Evolutionary conservation across 2,329 filamentous ascomycete genomes (phyloP), one percentile per base, ranked within the genome.

Genomic region (Talaromyces sp.): DNA sequence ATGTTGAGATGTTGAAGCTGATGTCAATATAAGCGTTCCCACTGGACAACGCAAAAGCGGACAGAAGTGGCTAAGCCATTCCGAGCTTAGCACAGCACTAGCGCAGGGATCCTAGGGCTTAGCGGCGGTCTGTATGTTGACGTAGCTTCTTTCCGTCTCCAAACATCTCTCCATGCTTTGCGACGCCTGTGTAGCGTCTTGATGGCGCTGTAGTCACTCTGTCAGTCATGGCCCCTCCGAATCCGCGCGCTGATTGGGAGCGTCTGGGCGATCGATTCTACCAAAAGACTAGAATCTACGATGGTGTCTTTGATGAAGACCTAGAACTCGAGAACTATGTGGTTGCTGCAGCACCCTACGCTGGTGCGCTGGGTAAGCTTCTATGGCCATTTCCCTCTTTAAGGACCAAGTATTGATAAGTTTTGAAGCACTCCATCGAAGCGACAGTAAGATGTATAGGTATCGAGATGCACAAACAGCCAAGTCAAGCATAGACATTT

Each of bases 271-370:
- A 96, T 79, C 90, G 88, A 73, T 98, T 96, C 84, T 99, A 98
- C 82, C 91, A 94, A 77, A 97, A 96, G 82, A 89, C 91, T 65
- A 91, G 94, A 78, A 87, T 97, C 67, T 99, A 98, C 83, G 93
- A 93, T 67, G 90, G 89, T 70, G 87, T 98, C 69, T 99, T 98
- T 77, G 93, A 97, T 79, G 87, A 91, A 75, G 93, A 97, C 75
- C 84, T 97, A 68, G 93, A 99, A 81, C 86, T 99, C 70, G 93
- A 97, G 82, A 96, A 95, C 82, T 96, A 96, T 81, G 85, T 94
- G 73, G 89, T 97, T 73, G 89, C 90, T 65, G 95, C 93, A 74
- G 96, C 95, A 76, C 93, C 93, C 27, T 97, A 95, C 78, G 93
- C 91, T 72, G 95, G 95, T 73, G 93, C 95, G 75, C 84, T 98